These are phyloP conservation scores for Passalora sequoiae DNA, from an alignment of 2,329 filamentous ascomycete genomes.

Conservation along the genomic window DNA sequence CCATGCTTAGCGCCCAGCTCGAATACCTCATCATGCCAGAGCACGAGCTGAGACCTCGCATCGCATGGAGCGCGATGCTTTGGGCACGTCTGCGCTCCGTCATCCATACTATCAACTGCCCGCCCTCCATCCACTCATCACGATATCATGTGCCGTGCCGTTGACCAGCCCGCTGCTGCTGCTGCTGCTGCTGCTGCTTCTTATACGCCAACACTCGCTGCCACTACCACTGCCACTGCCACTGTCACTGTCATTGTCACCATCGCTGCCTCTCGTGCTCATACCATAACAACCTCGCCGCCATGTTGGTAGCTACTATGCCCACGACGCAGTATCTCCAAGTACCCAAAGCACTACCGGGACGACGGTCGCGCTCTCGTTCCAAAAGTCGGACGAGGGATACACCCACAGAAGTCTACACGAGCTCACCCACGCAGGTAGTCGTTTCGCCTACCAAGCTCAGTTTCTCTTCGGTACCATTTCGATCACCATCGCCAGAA, in stretches of 20 bases:
- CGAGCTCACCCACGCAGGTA: constrained; percentile 23
- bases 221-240: neutral
- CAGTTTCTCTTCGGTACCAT: constrained; percentile 14
- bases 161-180: neutral
- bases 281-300: constrained; percentile 8
- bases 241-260: neutral
- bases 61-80: no score
- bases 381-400: constrained; percentile 28
- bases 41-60: constrained; percentile 4
- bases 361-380: constrained; percentile 31
- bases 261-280: constrained; percentile 2
- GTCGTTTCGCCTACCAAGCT: constrained; percentile 24
- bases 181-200: no score
- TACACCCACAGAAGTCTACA: constrained; percentile 20
- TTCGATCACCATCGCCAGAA: constrained; percentile 17
- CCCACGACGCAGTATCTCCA: constrained; percentile 32
- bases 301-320: constrained; percentile 18
- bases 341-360: constrained; percentile 33
- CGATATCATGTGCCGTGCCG: constrained; percentile 3
- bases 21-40: constrained; percentile 16
- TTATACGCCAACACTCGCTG: no score
- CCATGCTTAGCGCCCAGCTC: constrained; percentile 10
- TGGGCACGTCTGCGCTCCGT: constrained; percentile 5
- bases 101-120: constrained; percentile 14
- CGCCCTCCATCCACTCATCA: neutral